Conservation (phyloP, 805 yeast species). For the Henningerozyma blattae region DNA sequence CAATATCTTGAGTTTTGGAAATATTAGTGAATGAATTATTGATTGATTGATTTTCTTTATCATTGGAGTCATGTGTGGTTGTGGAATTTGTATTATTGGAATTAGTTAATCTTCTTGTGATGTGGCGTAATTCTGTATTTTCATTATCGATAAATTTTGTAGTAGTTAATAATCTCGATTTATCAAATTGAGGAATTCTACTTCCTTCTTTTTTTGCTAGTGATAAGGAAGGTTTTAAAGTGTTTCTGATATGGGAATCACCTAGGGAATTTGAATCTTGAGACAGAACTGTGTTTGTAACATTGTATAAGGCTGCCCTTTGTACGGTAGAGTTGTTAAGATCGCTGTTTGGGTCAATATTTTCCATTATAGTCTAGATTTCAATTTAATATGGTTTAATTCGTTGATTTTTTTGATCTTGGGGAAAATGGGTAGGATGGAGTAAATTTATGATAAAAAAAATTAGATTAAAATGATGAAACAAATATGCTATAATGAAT, state of each 20-base stretch:
- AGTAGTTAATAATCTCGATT: constrained; percentile 1
- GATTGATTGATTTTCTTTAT: constrained; percentile 17
- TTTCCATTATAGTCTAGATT: no score
- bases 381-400: no score
- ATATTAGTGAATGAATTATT: not conserved
- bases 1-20: constrained; percentile 1
- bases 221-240: constrained; percentile 9
- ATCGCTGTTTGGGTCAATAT: not conserved
- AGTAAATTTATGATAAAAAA: no score
- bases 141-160: not conserved
- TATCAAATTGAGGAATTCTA: constrained; percentile 10
- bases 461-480: no score
- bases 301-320: constrained; percentile 25
- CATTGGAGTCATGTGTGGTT: constrained; percentile 1
- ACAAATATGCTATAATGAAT: no score
- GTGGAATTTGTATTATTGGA: not conserved
- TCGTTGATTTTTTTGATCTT: no score
- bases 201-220: constrained; percentile 10
- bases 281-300: constrained; percentile 21
- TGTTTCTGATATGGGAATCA: constrained; percentile 2
- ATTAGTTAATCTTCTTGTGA: not conserved
- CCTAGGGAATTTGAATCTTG: constrained; percentile 11
- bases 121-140: not conserved
- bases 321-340: not conserved
- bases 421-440: no score